Conservation (phyloP, 371 early-diverging fungal species). For the Zychaea mexicana region DNA sequence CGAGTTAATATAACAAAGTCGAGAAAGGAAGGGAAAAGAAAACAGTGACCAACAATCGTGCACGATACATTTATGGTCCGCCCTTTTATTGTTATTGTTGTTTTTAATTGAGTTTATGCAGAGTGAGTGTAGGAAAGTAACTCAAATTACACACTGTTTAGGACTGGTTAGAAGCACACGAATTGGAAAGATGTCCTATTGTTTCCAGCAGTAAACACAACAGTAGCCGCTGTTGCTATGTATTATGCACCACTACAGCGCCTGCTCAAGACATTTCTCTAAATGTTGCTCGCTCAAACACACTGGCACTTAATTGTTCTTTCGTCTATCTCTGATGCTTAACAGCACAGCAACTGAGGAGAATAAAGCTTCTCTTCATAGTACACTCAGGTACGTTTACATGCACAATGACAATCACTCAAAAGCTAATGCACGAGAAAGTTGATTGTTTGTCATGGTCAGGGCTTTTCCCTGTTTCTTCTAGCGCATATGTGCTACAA, state of each 20-base stretch:
- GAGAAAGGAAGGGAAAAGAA: constrained; percentile 8
- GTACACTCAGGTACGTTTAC: not conserved
- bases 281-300: too few species aligned
- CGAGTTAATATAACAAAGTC: not conserved
- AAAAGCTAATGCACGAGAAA: not conserved
- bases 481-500: not conserved
- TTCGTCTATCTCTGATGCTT: not conserved
- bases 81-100: constrained; percentile 1
- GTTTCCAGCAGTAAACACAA: not conserved
- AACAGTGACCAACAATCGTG: not conserved
- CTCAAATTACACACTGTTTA: constrained; percentile 14
- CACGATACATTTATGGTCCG: not conserved
- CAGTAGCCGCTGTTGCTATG: not conserved
- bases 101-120: constrained; percentile 4
- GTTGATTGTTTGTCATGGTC: not conserved
- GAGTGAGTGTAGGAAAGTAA: too few species aligned
- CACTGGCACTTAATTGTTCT: not conserved
- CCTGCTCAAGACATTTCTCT: too few species aligned
- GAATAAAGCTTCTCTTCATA: not conserved
- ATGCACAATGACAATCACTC: constrained; percentile 2
- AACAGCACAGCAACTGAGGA: not conserved
- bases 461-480: not conserved
- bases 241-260: too few species aligned
- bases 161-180: not conserved
- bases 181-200: not conserved